A percentile compares a stretch with the other conserved stretches of the same genome.
Evolutionary conservation across 768 basidiomycete species (phyloP).

Genomic region (Candolleomyces eurysporus): DNA sequence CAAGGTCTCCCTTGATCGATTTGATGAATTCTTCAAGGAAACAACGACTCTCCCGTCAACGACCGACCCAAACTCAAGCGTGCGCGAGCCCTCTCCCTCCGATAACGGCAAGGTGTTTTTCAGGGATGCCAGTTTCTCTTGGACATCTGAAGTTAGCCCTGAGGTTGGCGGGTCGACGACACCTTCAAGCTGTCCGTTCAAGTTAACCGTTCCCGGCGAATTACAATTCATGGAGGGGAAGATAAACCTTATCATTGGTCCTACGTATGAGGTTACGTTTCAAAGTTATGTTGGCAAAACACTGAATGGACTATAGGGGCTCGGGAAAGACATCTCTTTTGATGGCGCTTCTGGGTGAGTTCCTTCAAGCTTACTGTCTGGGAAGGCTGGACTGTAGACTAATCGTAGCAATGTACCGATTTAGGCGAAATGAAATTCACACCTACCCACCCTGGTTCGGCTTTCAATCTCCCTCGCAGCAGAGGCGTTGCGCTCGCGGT

Average conservation of each 20-base stretch:
- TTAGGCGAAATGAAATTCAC: slow-evolving; percentile 63
- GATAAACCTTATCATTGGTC: slow-evolving; percentile 61
- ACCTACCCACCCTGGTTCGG: slow-evolving; percentile 50
- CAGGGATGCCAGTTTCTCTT: slow-evolving; percentile 51
- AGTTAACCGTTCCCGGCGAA: slow-evolving; percentile 51
- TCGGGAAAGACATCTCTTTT: slow-evolving; percentile 61
- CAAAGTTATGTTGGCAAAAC: no score
- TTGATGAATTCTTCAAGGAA: slow-evolving; percentile 29
- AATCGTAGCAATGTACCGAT: no score
- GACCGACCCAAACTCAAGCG: slow-evolving; percentile 17
- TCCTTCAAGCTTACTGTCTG: no score
- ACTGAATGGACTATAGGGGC: slow-evolving; percentile 8
- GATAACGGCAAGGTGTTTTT: slow-evolving; percentile 50
- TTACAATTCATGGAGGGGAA: slow-evolving; percentile 50
- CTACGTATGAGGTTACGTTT: no score
- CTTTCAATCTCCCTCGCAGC: slow-evolving; percentile 66
- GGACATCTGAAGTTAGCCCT: slow-evolving; percentile 40
- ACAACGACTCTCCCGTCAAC: slow-evolving; percentile 39
- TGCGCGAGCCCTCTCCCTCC: not conserved
- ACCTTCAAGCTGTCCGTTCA: slow-evolving; percentile 48
- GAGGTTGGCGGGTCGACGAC: no score
- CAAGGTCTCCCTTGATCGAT: slow-evolving; percentile 62
- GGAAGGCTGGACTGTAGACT: no score
- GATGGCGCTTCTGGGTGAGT: slow-evolving; percentile 55
- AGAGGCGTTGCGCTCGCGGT: slow-evolving; percentile 77